Conservation (phyloP, 1,139 yeast genomes). For the Magnusiomyces fungicola region DNA sequence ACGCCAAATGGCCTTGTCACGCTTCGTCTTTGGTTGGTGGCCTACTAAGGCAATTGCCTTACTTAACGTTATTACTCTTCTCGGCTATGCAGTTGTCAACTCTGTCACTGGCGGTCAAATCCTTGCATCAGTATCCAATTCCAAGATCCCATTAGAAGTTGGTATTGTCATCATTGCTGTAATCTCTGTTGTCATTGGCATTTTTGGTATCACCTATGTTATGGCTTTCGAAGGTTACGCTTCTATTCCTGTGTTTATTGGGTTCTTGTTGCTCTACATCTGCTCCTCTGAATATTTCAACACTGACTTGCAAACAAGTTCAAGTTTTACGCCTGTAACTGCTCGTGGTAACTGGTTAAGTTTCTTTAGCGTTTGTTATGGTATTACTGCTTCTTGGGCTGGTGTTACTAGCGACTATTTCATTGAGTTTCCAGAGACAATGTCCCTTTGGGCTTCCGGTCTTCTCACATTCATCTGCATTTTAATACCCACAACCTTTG, state of each 20-base stretch:
- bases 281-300: conserved; percentile 51
- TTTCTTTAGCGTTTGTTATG: conserved; percentile 65
- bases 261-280: conserved; percentile 63
- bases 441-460: conserved; percentile 52
- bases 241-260: conserved; percentile 61
- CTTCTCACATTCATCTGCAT: conserved; percentile 61
- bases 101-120: conserved; percentile 84
- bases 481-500: conserved; percentile 66
- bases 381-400: conserved; percentile 88
- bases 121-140: conserved; percentile 54
- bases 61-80: conserved; percentile 62
- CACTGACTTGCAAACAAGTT: conserved; percentile 36
- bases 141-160: conserved; percentile 56
- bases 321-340: conserved; percentile 37
- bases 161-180: conserved; percentile 68
- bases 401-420: conserved; percentile 82
- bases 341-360: conserved; percentile 63
- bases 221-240: conserved; percentile 60
- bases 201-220: conserved; percentile 69
- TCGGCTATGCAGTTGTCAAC: conserved; percentile 84
- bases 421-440: conserved; percentile 69
- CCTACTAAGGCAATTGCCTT: conserved; percentile 66
- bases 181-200: conserved; percentile 56
- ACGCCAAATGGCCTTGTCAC: conserved; percentile 76
- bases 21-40: conserved; percentile 79